Base-by-base conservation (phyloP, 148 eudicot genomes). In the Dysphania ambrosioides region DNA sequence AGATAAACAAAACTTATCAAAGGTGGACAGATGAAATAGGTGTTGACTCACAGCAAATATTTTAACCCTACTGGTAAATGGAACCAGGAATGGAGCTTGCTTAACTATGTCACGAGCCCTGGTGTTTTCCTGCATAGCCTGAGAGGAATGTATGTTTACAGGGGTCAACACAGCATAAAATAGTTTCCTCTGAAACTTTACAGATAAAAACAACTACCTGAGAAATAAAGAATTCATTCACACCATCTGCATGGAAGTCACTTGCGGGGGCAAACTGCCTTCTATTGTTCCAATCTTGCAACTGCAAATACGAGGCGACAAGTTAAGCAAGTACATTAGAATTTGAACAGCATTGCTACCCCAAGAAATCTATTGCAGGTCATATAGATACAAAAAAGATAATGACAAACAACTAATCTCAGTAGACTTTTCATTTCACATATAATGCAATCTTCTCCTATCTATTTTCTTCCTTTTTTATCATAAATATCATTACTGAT, bases 211-310 rank as follows among this genome's bases (percentile, higher is more conserved):
- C 35, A 69, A 72, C 66, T 86, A 92, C 98, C 97, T 95, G 98
- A 72, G 96, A 87, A 69, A 88, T 90, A 77, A 95, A 95, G 62
- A 82, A 81, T 4, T 95, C 98, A 85, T 88, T 92, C 66, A 88
- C 93, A 38, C 96, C 97, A 82, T 95, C 98, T 55, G 98, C 96
- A 82, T 95, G 97, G 79, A 95, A 95, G 72, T 90, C 90, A 76
- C 88, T 88, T 44, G 96, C 85, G 30, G 89, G 80, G 75, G 93
- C 87, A 71, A 95, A 95, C 80, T 92, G 88, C 69, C 97, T 84
- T 79, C 98, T 84, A 82, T 89, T 95, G 80, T 95, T 95, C 98
- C 98, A 95, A 87, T 95, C 98, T 90, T 95, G 97, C 89, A 95
- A 85, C 98, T 95, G 66, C 38, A 79, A 65, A 42, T 49, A 70